phyloP scores from a whole-genome alignment of 495 filamentous ascomycete species.

The Cetradonia linearis region DNA sequence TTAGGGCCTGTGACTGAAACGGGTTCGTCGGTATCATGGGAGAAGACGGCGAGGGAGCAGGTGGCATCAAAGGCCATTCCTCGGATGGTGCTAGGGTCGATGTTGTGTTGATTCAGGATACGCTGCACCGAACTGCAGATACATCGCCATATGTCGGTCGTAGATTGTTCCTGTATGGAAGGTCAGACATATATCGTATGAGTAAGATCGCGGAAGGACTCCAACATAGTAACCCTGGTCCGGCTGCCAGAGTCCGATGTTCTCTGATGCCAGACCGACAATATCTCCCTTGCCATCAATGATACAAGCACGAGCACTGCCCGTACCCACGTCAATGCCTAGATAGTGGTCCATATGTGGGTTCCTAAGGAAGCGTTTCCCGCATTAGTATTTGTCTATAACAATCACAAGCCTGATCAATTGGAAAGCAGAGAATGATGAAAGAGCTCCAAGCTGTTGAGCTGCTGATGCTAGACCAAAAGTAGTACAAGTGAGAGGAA shows the following conservation, averaged over 20 bases:
- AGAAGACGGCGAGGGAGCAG: slow-evolving; percentile 87
- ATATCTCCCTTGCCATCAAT: slow-evolving; percentile 87
- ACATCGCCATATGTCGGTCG: slow-evolving; percentile 85
- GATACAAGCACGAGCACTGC: slow-evolving; percentile 87
- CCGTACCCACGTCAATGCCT: slow-evolving; percentile 93
- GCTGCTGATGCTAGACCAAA: background rate
- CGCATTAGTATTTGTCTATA: slow-evolving; percentile 5
- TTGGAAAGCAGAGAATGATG: background rate
- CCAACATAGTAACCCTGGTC: slow-evolving; percentile 76
- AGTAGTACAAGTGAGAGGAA: background rate
- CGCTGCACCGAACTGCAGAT: slow-evolving; percentile 75
- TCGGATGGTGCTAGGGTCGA: slow-evolving; percentile 59
- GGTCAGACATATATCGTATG: slow-evolving; percentile 20
- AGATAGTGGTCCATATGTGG: slow-evolving; percentile 61
- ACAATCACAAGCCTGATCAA: background rate
- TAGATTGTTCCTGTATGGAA: slow-evolving; percentile 78
- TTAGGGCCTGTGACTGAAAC: slow-evolving; percentile 78
- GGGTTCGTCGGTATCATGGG: slow-evolving; percentile 78
- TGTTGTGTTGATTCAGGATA: slow-evolving; percentile 65
- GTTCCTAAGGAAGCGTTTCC: slow-evolving; percentile 17
- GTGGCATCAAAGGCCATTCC: slow-evolving; percentile 97
- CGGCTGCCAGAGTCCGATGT: slow-evolving; percentile 93
- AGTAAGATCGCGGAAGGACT: slow-evolving; percentile 9
- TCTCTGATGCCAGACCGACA: slow-evolving; percentile 77
- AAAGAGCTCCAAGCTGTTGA: background rate